Conservation (phyloP, 2,329 filamentous ascomycete genomes). For the Helotiales sp. region DNA sequence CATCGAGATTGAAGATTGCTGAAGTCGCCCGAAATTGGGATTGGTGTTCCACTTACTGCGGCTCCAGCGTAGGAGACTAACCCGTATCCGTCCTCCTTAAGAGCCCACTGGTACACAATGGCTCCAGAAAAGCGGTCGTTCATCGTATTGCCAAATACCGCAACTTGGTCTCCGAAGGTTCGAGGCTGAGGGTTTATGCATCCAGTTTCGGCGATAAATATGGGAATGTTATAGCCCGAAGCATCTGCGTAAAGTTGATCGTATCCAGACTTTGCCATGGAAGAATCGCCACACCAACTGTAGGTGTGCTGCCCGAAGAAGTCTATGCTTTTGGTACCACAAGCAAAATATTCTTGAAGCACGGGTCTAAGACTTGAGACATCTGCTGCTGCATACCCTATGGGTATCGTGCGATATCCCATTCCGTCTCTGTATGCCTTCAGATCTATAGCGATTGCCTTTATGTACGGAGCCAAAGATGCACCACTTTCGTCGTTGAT, state of each 20-base stretch:
- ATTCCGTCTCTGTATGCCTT: constrained; percentile 54
- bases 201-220: constrained; percentile 81
- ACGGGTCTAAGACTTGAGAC: constrained; percentile 66
- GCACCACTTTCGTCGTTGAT: constrained; percentile 56
- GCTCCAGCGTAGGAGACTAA: constrained; percentile 3
- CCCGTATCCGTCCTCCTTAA: constrained; percentile 78
- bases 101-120: constrained; percentile 90
- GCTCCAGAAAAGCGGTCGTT: constrained; percentile 90
- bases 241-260: constrained; percentile 69
- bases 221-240: constrained; percentile 67
- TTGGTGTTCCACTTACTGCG: constrained; percentile 4
- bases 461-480: constrained; percentile 56
- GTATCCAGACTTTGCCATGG: constrained; percentile 64
- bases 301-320: constrained; percentile 70
- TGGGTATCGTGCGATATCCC: constrained; percentile 54
- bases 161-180: constrained; percentile 75
- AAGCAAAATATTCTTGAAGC: constrained; percentile 74
- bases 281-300: constrained; percentile 59
- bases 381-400: constrained; percentile 60
- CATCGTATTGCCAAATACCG: constrained; percentile 84
- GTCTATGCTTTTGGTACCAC: constrained; percentile 67
- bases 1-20: constrained; percentile 15
- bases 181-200: constrained; percentile 75
- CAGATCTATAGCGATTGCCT: constrained; percentile 60
- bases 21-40: constrained; percentile 9